Evolutionary conservation across 2,329 filamentous ascomycete genomes (phyloP).

Genomic region (Albophoma yamanashiensis): DNA sequence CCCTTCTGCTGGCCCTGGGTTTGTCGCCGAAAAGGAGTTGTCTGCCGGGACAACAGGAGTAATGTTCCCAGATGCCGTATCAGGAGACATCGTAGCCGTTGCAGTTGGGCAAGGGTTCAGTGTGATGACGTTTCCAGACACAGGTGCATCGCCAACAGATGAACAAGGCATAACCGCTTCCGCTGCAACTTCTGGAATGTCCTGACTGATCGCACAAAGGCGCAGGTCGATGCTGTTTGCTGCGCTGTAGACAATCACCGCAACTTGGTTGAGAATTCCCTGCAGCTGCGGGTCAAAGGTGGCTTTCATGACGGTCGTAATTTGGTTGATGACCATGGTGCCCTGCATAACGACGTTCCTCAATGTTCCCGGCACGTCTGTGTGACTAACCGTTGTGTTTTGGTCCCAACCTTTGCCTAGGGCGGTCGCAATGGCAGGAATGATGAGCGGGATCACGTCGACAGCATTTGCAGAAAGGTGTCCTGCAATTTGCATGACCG

Average conservation of each 20-base stretch:
- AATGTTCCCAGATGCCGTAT: neutral
- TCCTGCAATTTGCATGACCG: conserved; percentile 7
- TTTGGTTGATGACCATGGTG: conserved; percentile 9
- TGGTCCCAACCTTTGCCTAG: conserved; percentile 5
- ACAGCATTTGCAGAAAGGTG: conserved; percentile 5
- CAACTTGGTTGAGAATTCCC: conserved; percentile 11
- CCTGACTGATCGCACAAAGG: conserved; percentile 9
- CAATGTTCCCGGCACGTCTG: conserved; percentile 5
- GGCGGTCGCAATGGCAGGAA: conserved; percentile 11
- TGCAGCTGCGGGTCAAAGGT: conserved; percentile 5
- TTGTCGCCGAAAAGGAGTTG: neutral
- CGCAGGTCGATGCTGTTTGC: conserved; percentile 7
- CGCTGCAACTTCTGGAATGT: conserved; percentile 2
- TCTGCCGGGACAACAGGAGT: neutral
- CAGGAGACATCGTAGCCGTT: neutral
- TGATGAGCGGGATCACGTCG: conserved; percentile 9
- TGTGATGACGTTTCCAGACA: conserved; percentile 1
- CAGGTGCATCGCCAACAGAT: neutral
- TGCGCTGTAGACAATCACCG: conserved; percentile 8
- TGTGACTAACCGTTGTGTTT: neutral
- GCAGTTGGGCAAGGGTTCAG: neutral
- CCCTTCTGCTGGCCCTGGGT: neutral
- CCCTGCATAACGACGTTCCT: conserved; percentile 9
- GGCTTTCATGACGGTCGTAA: conserved; percentile 4
- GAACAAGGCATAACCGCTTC: conserved; percentile 10